Conservation (phyloP, 2,329 filamentous ascomycete species). For the Colletotrichum acutatum region DNA sequence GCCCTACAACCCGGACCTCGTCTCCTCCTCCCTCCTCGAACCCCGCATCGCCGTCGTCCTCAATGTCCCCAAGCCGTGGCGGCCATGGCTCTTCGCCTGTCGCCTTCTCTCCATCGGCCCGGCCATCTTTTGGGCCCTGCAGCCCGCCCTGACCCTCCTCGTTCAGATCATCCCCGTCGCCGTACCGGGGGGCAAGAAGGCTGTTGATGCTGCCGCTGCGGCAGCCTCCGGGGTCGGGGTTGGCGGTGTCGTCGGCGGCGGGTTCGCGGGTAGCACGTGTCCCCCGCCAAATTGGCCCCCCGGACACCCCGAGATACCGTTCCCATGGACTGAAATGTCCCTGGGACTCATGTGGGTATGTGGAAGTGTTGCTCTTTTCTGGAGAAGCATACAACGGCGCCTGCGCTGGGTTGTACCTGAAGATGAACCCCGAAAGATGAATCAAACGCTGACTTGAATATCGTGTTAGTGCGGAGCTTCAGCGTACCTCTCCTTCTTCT, state of each 20-base stretch:
- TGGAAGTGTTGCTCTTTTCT: neutral
- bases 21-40: constrained; percentile 65
- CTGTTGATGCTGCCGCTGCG: constrained; percentile 20
- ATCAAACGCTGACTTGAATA: constrained; percentile 22
- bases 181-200: constrained; percentile 38
- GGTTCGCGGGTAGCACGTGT: constrained; percentile 56
- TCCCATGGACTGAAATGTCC: constrained; percentile 72
- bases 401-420: neutral
- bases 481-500: constrained; percentile 84
- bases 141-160: constrained; percentile 75
- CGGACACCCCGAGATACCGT: constrained; percentile 39
- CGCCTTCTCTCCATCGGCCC: constrained; percentile 79
- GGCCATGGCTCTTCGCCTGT: constrained; percentile 77
- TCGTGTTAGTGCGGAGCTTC: constrained; percentile 74
- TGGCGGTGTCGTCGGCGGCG: constrained; percentile 45
- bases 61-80: constrained; percentile 78
- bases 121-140: constrained; percentile 77
- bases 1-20: constrained; percentile 26
- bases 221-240: neutral
- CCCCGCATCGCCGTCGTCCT: constrained; percentile 83
- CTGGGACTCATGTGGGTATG: constrained; percentile 80
- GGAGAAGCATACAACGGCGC: too few species aligned
- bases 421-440: constrained; percentile 29
- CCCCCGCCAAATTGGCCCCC: constrained; percentile 29
- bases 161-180: constrained; percentile 65